Base-by-base conservation (phyloP, 202 grass and related monocot species). In the Zizania palustris region DNA sequence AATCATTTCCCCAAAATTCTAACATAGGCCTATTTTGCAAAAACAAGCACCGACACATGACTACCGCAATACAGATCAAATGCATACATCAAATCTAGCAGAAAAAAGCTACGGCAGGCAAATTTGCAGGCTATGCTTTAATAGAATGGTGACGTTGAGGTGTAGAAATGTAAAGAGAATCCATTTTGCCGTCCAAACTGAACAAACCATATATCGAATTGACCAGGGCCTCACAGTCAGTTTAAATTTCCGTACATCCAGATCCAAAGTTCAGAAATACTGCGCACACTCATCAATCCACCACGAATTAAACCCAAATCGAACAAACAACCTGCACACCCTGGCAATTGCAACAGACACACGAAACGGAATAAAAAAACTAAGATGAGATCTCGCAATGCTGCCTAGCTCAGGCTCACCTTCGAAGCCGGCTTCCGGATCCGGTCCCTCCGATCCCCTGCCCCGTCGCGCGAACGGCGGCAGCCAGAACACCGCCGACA, bases 401-500 rank as follows among this genome's bases (percentile, higher is more conserved):
- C 41, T 7, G 67, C 28, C 28, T 28, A 28, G 28, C 28, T 28
- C 28, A 28, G 28, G 56, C 76, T 93, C 58, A 93, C 88, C 93
- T 89, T 71, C 60, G 55, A 87, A 33, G 44, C n/a, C 60, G 36
- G 51, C 86, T 18, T 67, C 81, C 36, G 71, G 63, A 46, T 63
- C 83, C 69, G 51, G 18, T 11, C 50, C 45, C 67, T 14, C 70
- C 41, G 45, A 61, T 7, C 28, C 6, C 39, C 73, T 69, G 72
- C 73, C 33, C 62, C 69, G 82, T 11, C 86, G 67, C 20, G 63
- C 39, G 66, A 93, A 93, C 3, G 88, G 93, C 74, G 84, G 90
- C 40, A 97, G 63, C 88, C 86, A 87, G 86, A 97, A 93, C 50
- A 89, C 42, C 18, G 76, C 90, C 33, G 86, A 86, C 18, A 97